Conservation (phyloP, 331 rosid species). For the Rhamnella rubrinervis region DNA sequence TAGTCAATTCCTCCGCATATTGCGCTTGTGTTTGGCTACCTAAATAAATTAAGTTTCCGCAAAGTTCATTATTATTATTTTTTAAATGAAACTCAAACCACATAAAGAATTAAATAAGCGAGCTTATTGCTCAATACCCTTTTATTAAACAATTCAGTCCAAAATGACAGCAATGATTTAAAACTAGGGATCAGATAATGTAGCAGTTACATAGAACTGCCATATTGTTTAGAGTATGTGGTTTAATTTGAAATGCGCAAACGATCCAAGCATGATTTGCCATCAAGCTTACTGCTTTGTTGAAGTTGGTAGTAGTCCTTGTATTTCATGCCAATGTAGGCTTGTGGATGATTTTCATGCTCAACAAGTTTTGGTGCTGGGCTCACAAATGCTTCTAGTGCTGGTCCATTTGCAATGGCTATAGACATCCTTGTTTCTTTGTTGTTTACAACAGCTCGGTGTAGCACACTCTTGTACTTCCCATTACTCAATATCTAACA, state of each 20-base stretch:
- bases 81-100: no score
- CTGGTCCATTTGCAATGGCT: slow-evolving; percentile 36
- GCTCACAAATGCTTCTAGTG: slow-evolving; percentile 25
- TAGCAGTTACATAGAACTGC: no score
- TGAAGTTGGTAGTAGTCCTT: slow-evolving; percentile 31
- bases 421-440: slow-evolving; percentile 33
- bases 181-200: no score
- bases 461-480: slow-evolving; percentile 45
- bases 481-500: slow-evolving; percentile 49
- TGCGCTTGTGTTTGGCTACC: no score
- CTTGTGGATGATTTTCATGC: slow-evolving; percentile 13
- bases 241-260: slow-evolving; percentile 10
- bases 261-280: slow-evolving; percentile 31
- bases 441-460: slow-evolving; percentile 38
- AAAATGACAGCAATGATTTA: no score
- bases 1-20: no score
- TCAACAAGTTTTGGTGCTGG: slow-evolving; percentile 36
- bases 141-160: no score
- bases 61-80: no score
- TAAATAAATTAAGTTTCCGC: no score
- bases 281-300: slow-evolving; percentile 22
- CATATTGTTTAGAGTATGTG: no score
- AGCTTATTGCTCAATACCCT: no score
- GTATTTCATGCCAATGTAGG: slow-evolving; percentile 25
- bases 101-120: no score